These are phyloP conservation scores for Metschnikowia cerradonensis DNA, from an alignment of 805 yeast species.

Conservation along the genomic window DNA sequence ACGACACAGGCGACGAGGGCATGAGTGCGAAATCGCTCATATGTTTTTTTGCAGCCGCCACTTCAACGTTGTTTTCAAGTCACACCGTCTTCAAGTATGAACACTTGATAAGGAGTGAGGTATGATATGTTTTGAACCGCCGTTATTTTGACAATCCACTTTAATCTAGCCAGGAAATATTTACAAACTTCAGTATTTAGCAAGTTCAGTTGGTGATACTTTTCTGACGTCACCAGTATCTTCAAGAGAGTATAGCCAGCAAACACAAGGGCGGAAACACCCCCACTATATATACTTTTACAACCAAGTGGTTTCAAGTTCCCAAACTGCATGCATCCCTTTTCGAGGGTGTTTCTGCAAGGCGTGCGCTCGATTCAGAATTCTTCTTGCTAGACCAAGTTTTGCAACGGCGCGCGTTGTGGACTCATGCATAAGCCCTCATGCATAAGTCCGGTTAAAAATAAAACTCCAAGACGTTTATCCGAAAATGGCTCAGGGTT, in stretches of 20 bases:
- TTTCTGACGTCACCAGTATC: not conserved
- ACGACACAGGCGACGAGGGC: conserved; percentile 1
- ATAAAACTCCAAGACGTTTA: not conserved
- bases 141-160: not conserved
- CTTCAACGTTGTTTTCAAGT: not conserved
- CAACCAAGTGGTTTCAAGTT: not conserved
- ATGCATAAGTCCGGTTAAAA: not conserved
- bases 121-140: not conserved
- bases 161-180: not conserved
- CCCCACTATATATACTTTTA: not conserved
- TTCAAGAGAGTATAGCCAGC: not conserved
- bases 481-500: not conserved
- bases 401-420: not conserved
- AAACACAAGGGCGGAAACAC: not conserved
- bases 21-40: not conserved
- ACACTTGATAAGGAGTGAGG: not conserved
- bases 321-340: not conserved
- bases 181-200: not conserved
- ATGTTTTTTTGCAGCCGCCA: not conserved
- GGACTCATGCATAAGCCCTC: not conserved
- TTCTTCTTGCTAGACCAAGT: not conserved
- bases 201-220: not conserved
- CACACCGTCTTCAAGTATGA: not conserved
- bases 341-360: not conserved
- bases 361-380: not conserved